Base-by-base conservation (phyloP, 768 basidiomycete species). In the Trametes elegans region DNA sequence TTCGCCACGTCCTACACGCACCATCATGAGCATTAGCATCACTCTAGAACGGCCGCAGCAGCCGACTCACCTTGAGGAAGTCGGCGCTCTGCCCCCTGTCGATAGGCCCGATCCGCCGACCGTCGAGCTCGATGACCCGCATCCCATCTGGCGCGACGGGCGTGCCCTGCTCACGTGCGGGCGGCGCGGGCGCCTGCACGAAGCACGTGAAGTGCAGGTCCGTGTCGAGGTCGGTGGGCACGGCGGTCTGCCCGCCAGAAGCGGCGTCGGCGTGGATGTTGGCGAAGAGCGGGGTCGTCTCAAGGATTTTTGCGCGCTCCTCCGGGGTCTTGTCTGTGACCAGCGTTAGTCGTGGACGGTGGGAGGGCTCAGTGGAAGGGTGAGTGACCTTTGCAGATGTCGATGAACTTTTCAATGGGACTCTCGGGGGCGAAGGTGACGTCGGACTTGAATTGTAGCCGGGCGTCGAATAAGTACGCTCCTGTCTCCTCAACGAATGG, bases 171-270 rank as follows among this genome's bases (percentile, higher is more conserved):
- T 60, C 68, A n/a, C 78, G 66, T 13, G 71, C 59, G 1, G 69
- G 68, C 1, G 73, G 66, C 28, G 71, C 74, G 1, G 84, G 82
- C 0, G 88, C 89, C 54, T 79, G 77, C 29, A 97, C 82, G 63
- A 97, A 98, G 63, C 87, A 85, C 1, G 89, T 90, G 60, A 95
- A 98, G 70, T 97, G 95, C 7, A 92, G 74, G 62, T 90, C 78
- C 0, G 88, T 88, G 34, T 90, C 76, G 8, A 85, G 74, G 61
- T 89, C 76, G 1, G 73, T 69, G 3, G 89, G 85, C 0, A 85
- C 76, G 1, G 75, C 72, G 5, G 82, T 82, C 71, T 96, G 92
- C 7, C 91, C 92, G 0, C 79, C 66, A 0, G 75, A 71, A 0
- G 91, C 89, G 1, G 83, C 81, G 34, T 84, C 79, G 0, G 80